Evolutionary conservation across 1,139 yeast species (phyloP), one percentile per base, ranked within the genome.

Genomic region (Schwanniomyces etchellsii): DNA sequence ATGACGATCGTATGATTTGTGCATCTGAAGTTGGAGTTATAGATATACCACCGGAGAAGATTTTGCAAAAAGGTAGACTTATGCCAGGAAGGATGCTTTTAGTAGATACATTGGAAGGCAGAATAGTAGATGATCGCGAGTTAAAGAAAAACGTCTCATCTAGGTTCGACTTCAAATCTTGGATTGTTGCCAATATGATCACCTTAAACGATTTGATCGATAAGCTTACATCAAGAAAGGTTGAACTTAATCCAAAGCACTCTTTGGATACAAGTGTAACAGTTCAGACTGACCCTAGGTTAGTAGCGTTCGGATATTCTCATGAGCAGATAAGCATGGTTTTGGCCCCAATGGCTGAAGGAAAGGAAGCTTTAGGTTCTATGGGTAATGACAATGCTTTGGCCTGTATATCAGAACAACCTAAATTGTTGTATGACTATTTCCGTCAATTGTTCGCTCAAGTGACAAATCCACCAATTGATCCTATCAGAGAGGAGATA

Each of bases 381-480:
- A 91, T 91, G 98, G 98, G 98, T 71, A 89, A 89, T 54, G 98
- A 91, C 54, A 80, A 91, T 35, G 95, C 97, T n/a, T 70, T 91
- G 44, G 97, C 98, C 2, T 91, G 98, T 62, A 65, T 91, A 44
- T 82, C 95, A 28, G 91, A 85, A 52, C 95, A 88, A 60, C 97
- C 98, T 29, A 82, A 82, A 45, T 66, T 91, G 43, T 67, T 86
- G 43, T 91, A 83, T 56, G 98, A 91, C 52, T 91, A 91, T 64
- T 91, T 91, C 71, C 81, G 95, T 52, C 95, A 91, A 60, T 73
- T 91, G 49, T 91, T 91, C 61, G 98, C 98, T 24, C 98, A 91
- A 64, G 98, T 91, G 35, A 91, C 98, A 26, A 91, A 91, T 60
- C 98, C 98, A 37, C 98, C 98, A 35, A 91, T 91, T 52, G 98